phyloP scores from a whole-genome alignment of 192 early-diverging fungal species.

The Podila epigama region DNA sequence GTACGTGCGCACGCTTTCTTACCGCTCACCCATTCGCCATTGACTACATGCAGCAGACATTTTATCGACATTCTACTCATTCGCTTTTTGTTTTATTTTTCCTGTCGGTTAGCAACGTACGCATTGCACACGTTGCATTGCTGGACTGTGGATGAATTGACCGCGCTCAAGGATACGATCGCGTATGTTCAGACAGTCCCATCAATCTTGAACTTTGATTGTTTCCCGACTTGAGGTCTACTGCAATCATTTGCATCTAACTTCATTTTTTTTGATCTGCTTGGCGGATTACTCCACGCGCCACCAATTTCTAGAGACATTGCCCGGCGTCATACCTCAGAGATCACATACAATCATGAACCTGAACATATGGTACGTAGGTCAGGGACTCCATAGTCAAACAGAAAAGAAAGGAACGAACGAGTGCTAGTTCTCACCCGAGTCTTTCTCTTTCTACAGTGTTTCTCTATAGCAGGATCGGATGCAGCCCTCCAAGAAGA shows the following conservation, averaged over 20 bases:
- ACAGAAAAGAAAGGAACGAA: not conserved
- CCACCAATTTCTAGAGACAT: no score
- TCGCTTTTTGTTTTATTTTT: no score
- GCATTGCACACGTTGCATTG: slow-evolving; percentile 20
- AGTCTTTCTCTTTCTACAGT: not conserved
- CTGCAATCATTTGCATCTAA: not conserved
- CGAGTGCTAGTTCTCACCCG: not conserved
- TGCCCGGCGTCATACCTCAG: slow-evolving; percentile 9
- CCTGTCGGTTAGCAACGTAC: slow-evolving; percentile 7
- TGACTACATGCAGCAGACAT: no score
- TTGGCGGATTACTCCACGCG: no score
- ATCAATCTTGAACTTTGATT: not conserved
- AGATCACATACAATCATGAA: slow-evolving; percentile 26
- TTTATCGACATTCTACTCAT: no score
- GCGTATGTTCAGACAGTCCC: not conserved
- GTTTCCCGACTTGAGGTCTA: not conserved
- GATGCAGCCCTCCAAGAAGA: slow-evolving; percentile 10
- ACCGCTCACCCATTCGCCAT: no score
- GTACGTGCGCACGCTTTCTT: no score
- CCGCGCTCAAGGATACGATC: slow-evolving; percentile 4
- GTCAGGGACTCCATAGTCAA: no score
- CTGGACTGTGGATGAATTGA: slow-evolving; percentile 14
- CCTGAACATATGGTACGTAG: not conserved
- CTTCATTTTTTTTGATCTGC: not conserved
- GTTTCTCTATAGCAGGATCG: slow-evolving; percentile 9